Evolutionary conservation across 306 rosid genomes (phyloP), one percentile per base, ranked within the genome.

Genomic region (Quillaja saponaria): DNA sequence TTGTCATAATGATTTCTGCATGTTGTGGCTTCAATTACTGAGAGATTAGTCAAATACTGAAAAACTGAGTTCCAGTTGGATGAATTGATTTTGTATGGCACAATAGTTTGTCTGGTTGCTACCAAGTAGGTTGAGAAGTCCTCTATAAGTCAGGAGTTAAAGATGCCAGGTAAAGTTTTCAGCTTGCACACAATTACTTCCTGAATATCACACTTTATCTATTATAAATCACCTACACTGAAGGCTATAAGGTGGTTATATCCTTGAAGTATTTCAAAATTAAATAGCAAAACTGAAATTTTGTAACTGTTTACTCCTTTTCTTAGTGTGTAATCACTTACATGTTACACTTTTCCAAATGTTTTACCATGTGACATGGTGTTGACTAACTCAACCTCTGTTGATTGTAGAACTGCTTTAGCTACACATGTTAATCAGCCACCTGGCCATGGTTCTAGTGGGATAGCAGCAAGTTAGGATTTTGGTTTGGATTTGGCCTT

Each of bases 381-480:
- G 61, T 17, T 40, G 64, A 35, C 25, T 75, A 25, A 47, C n/a
- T n/a, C n/a, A n/a, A n/a, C n/a, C n/a, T n/a, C n/a, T 57, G 62
- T 55, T 62, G 20, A 35, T 12, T 16, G 57, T 35, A 3, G 18
- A 13, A n/a, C n/a, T n/a, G 48, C 37, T 49, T 48, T 31, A 34
- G 61, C 61, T 34, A 14, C 44, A n/a, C n/a, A n/a, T n/a, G n/a
- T n/a, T n/a, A n/a, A n/a, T n/a, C n/a, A n/a, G n/a, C n/a, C n/a
- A n/a, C n/a, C n/a, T n/a, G n/a, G n/a, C n/a, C n/a, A n/a, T n/a
- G n/a, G n/a, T n/a, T n/a, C n/a, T n/a, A n/a, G n/a, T n/a, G n/a
- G n/a, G n/a, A n/a, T n/a, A n/a, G n/a, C n/a, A n/a, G n/a, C n/a
- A n/a, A n/a, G n/a, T n/a, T n/a, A n/a, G n/a, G n/a, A n/a, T n/a